Conservation (phyloP, 2,329 filamentous ascomycete species). For the Diaporthe vaccinii region DNA sequence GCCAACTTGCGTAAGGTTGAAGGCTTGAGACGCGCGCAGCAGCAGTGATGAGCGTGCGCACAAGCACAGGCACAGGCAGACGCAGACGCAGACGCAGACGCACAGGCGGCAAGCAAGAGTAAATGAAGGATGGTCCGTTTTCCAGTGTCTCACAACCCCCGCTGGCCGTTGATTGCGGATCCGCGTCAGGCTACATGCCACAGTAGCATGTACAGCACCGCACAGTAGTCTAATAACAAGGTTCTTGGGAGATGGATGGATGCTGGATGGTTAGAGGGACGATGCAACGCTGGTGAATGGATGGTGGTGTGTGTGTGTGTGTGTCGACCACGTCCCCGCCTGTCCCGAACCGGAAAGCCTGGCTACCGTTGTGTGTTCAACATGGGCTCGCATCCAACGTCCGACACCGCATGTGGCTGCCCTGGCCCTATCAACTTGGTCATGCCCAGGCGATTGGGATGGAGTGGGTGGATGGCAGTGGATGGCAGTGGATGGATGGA, state of each 20-base stretch:
- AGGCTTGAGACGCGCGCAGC: neutral
- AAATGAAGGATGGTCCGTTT: neutral
- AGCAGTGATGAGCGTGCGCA: slow-evolving; percentile 2
- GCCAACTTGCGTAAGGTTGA: slow-evolving; percentile 29
- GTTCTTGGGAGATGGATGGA: neutral
- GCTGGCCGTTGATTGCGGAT: slow-evolving; percentile 32
- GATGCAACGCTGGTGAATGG: slow-evolving; percentile 18
- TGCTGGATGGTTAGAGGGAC: neutral
- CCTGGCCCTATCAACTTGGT: neutral
- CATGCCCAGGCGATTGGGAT: neutral
- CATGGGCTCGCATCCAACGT: slow-evolving; percentile 13
- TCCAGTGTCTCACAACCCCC: slow-evolving; percentile 24
- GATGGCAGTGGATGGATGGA: no score
- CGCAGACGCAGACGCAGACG: neutral
- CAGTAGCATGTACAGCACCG: neutral
- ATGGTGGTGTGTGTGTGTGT: neutral
- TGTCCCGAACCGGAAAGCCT: slow-evolving; percentile 28
- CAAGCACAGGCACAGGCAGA: neutral
- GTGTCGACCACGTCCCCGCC: slow-evolving; percentile 7
- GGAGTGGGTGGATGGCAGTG: no score
- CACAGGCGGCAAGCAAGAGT: neutral
- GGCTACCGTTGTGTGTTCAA: neutral
- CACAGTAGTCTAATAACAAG: neutral
- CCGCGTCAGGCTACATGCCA: slow-evolving; percentile 13
- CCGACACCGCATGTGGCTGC: slow-evolving; percentile 22